Conservation (phyloP, 176 grass and related monocot genomes). For the Panicum miliaceum region DNA sequence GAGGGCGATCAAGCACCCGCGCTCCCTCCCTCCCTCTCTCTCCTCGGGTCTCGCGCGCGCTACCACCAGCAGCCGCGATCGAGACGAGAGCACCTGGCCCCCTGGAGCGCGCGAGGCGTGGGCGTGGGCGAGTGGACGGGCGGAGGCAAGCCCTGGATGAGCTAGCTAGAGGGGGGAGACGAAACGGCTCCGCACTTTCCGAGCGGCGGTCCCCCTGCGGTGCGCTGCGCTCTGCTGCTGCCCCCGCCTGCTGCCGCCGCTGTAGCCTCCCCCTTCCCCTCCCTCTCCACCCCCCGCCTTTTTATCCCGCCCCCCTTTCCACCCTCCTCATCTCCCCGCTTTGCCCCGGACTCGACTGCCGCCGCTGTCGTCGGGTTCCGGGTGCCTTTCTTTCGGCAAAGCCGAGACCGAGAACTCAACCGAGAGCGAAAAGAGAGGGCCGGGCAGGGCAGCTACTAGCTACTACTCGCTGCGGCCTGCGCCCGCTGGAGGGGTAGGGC, state of each 20-base stretch:
- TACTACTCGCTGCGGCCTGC: not conserved
- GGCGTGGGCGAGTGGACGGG: slow-evolving; percentile 17
- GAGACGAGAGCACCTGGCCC: slow-evolving; percentile 25
- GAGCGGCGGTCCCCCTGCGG: slow-evolving; percentile 48
- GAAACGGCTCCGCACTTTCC: slow-evolving; percentile 77
- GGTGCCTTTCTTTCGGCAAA: slow-evolving; percentile 68
- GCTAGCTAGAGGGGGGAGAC: slow-evolving; percentile 39
- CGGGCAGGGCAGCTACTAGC: not conserved
- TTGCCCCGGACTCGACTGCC: slow-evolving; percentile 16
- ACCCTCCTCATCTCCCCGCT: slow-evolving; percentile 21
- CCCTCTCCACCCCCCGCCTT: slow-evolving; percentile 22
- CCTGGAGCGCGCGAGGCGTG: slow-evolving; percentile 45
- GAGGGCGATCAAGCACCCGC: not conserved
- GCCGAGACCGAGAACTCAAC: slow-evolving; percentile 22
- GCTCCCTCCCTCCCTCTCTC: not conserved
- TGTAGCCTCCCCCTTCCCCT: slow-evolving; percentile 27
- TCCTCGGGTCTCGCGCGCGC: not conserved
- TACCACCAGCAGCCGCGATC: not conserved
- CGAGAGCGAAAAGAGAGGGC: not conserved
- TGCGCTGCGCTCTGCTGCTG: slow-evolving; percentile 21
- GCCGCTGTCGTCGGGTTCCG: slow-evolving; percentile 33
- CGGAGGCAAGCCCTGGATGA: not conserved
- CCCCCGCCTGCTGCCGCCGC: not conserved
- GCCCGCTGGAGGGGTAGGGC: not conserved
- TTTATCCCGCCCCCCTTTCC: slow-evolving; percentile 28